Percentiles rank a stretch among this genome's conserved stretches.
phyloP scores from a whole-genome alignment of 208 protist genomes.

The Leishmania guyanensis region DNA sequence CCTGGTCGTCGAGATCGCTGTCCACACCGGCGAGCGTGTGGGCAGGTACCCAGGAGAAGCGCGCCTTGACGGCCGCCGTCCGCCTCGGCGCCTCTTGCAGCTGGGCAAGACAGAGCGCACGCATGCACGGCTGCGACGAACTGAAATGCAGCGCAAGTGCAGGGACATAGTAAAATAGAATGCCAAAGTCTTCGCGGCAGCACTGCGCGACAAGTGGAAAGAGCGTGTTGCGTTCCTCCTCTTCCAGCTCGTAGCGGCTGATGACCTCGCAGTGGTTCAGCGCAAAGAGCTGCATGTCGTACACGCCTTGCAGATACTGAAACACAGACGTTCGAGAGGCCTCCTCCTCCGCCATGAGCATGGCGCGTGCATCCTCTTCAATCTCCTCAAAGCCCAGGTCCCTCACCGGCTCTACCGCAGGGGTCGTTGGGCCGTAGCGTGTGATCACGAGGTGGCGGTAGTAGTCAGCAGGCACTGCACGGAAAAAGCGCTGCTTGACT shows the following conservation, averaged over 20 bases:
- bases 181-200: slow-evolving; percentile 54
- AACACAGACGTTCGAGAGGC: slow-evolving; percentile 40
- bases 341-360: slow-evolving; percentile 42
- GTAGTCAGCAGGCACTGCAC: slow-evolving; percentile 58
- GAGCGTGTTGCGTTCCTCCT: slow-evolving; percentile 41
- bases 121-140: slow-evolving; percentile 28
- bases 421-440: slow-evolving; percentile 39
- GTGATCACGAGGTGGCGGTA: slow-evolving; percentile 55
- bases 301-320: slow-evolving; percentile 64
- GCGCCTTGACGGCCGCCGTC: background rate
- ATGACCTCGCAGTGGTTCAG: slow-evolving; percentile 54
- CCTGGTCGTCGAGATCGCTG: background rate
- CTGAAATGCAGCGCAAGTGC: slow-evolving; percentile 44
- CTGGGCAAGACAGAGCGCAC: slow-evolving; percentile 31
- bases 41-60: slow-evolving; percentile 13
- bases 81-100: slow-evolving; percentile 13
- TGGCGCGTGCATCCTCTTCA: slow-evolving; percentile 34
- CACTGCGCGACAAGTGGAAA: slow-evolving; percentile 32
- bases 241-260: slow-evolving; percentile 53
- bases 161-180: slow-evolving; percentile 50
- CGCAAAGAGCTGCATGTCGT: slow-evolving; percentile 57
- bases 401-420: background rate
- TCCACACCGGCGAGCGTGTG: background rate
- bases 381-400: slow-evolving; percentile 47
- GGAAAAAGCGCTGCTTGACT: slow-evolving; percentile 55